These are phyloP conservation scores for Teunomyces lycoperdinae DNA, from an alignment of 805 yeast species.

Conservation along the genomic window DNA sequence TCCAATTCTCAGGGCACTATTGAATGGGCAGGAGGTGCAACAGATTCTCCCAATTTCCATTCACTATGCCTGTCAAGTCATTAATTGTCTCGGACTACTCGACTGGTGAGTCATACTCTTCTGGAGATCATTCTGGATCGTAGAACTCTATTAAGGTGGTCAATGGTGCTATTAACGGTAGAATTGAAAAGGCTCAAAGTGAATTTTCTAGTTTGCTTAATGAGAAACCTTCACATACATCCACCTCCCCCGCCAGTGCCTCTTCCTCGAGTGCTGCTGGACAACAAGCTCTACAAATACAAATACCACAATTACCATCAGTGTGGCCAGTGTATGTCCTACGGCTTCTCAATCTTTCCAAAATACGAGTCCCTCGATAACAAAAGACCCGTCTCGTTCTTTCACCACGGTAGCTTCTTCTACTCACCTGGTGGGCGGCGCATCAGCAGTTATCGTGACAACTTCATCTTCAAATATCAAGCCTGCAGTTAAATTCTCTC, in stretches of 20 bases:
- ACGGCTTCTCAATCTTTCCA: not conserved
- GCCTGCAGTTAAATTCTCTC: not conserved
- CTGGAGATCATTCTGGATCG: constrained; percentile 37
- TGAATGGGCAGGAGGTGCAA: constrained; percentile 25
- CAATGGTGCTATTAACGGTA: constrained; percentile 30
- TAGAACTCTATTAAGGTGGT: constrained; percentile 38
- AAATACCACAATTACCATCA: not conserved
- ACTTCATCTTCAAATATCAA: not conserved
- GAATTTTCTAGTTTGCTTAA: constrained; percentile 7
- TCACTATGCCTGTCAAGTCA: constrained; percentile 18
- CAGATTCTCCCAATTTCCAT: constrained; percentile 22
- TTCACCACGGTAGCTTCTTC: not conserved
- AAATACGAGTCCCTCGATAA: not conserved
- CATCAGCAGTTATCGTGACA: not conserved
- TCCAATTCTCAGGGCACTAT: constrained; percentile 20
- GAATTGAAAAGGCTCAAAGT: constrained; percentile 9
- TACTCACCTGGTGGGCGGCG: not conserved
- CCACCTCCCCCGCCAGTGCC: constrained; percentile 2
- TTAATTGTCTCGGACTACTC: constrained; percentile 42
- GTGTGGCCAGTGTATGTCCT: not conserved
- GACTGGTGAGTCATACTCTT: constrained; percentile 42
- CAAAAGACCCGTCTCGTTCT: not conserved
- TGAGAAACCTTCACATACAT: constrained; percentile 3
- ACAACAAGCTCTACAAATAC: constrained; percentile 3
- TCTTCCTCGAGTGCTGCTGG: constrained; percentile 9